Base-by-base conservation (phyloP, 352 stramenopile genomes). In the Pythium pectinolyticum region DNA sequence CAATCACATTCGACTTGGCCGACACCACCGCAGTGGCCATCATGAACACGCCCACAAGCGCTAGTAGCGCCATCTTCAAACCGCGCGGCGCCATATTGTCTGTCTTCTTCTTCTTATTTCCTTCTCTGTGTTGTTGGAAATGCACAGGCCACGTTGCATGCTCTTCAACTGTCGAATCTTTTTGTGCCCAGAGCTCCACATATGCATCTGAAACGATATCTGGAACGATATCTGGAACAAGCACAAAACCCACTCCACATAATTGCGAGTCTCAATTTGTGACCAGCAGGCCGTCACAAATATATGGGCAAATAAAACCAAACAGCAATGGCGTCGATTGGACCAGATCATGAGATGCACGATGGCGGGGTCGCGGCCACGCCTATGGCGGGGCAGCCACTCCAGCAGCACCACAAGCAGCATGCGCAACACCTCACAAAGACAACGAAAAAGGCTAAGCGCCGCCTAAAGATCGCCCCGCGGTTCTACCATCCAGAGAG, bases 1-100 rank as follows among this genome's bases (percentile, higher is more conserved):
- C 79, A 35, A 92, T 64, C 20, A 92, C 82, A 58, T 82, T 81
- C 50, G 75, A 79, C 27, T 57, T 63, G 47, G 53, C 32, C 11
- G 35, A 47, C 14, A 30, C 14, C 41, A 19, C 51, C 14, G 32
- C 25, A 24, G 37, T n/a, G 19, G 35, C 45, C 8, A 35, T 40
- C 22, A 51, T 41, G 20, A 48, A 39, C 35, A 57, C 34, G 47
- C 45, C 32, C 27, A 59, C 40, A 5, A 58, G 34, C 45, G 52
- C 31, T 14, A 63, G 17, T 4, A 63, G 35, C 19, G 48, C 32
- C 37, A 32, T 52, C 35, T 8, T 54, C 47, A 40, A n/a, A 30
- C 56, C 56, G 56, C 55, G 55, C 55, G 55, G 55, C 50, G 51
- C 30, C 60, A 67, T 61, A 17, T 37, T 49, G 20, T 32, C 40